Evolutionary conservation across 192 early-diverging fungal genomes (phyloP).

Genomic region (Glomus cerebriforme): DNA sequence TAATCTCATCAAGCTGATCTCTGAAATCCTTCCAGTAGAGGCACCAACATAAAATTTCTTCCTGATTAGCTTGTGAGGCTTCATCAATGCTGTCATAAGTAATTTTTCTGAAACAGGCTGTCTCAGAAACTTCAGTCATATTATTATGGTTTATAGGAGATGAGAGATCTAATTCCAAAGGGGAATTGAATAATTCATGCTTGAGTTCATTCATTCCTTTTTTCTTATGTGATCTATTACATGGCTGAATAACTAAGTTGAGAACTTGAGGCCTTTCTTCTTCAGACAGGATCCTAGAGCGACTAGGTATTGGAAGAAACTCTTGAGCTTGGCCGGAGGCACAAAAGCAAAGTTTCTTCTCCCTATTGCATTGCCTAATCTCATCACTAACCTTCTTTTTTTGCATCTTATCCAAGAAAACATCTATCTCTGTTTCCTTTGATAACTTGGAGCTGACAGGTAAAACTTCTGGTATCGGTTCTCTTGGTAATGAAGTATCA

Average conservation of each 20-base stretch:
- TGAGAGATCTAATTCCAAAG: not conserved
- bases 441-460: too few species aligned
- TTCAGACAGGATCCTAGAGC: not conserved
- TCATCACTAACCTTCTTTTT: slow-evolving; percentile 20
- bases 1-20: slow-evolving; percentile 20
- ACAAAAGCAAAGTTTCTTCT: too few species aligned
- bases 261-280: not conserved
- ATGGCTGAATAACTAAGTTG: not conserved
- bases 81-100: not conserved
- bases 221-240: not conserved
- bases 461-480: not conserved
- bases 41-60: slow-evolving; percentile 27
- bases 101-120: not conserved
- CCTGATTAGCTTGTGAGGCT: not conserved
- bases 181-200: not conserved
- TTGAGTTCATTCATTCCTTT: slow-evolving; percentile 10
- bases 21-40: slow-evolving; percentile 22
- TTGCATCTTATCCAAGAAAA: not conserved
- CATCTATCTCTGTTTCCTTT: not conserved
- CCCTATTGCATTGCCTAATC: not conserved
- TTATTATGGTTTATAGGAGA: slow-evolving; percentile 9
- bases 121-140: slow-evolving; percentile 18
- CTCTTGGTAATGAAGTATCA: too few species aligned
- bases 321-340: not conserved
- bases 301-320: not conserved